Evolutionary conservation across 106 monocot species (phyloP), one percentile per base, ranked within the genome.

Genomic region (Posidonia australis): DNA sequence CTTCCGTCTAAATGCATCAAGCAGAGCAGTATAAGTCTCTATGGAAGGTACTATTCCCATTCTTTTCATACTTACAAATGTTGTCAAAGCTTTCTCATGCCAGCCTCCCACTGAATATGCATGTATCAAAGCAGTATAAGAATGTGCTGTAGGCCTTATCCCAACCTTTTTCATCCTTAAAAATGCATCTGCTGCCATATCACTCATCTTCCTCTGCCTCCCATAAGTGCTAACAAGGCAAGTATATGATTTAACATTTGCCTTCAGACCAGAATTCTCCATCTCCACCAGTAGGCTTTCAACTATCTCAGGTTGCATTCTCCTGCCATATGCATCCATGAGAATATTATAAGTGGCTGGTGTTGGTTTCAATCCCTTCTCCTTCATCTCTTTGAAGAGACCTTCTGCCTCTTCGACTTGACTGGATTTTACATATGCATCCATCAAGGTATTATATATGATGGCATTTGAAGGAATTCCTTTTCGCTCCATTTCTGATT

Each of bases 321-420:
- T 90, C 76, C 76, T 80, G 62, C 98, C 79, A 53, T 98, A 98
- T 27, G 91, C 84, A 72, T 85, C 83, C 87, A 98, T 91, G 51
- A 98, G 70, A 67, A 91, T 72, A 31, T 98, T 98, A 72, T 84
- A 91, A n/a, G 87, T 90, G 25, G 76, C 60, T 7, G 73, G 66
- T 20, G 85, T 82, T 69, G 87, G 91, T n/a, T 79, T 68, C 47
- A 98, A 18, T 9, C 77, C 87, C 72, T 81, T 91, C 28, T 83
- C 78, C 61, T 69, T 98, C 90, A 98, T 83, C 72, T 98, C 98
- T 68, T 16, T 24, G 65, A 91, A 88, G 52, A 98, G 81, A 17
- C 91, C 91, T 70, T 98, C 98, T 28, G 82, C 98, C 60, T 98
- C 90, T 51, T 88, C 98, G 45, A 98, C 51, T 74, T 91, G 79